Percentiles rank a stretch among this genome's conserved stretches.
These are phyloP conservation scores for Climacium dendroides DNA, from an alignment of 225 moss, liverwort and hornwort genomes.

Conservation along the genomic window DNA sequence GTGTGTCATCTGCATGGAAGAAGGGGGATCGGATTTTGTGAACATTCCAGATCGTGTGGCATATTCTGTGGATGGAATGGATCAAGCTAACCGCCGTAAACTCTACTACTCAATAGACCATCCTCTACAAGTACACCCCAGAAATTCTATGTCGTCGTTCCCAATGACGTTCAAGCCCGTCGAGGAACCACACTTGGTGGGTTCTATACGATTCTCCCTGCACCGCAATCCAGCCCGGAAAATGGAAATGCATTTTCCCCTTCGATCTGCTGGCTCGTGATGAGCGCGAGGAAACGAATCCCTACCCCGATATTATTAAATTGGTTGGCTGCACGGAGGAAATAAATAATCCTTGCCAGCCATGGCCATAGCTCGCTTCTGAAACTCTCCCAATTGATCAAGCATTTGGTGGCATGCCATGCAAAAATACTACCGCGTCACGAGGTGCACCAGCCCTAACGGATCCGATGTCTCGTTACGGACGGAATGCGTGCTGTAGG, in stretches of 20 bases:
- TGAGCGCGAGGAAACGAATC: not conserved
- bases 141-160: not conserved
- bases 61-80: not conserved
- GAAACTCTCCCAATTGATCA: not conserved
- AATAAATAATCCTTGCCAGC: not conserved
- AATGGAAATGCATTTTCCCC: not conserved
- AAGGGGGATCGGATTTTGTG: not conserved
- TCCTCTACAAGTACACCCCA: constrained; percentile 4
- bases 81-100: not conserved
- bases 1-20: not conserved
- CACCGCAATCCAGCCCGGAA: not conserved
- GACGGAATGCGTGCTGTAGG: not conserved
- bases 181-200: constrained; percentile 11
- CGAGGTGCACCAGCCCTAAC: not conserved
- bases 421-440: not conserved
- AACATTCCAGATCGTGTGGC: not conserved
- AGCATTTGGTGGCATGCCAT: not conserved
- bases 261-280: not conserved
- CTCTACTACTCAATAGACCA: constrained; percentile 3
- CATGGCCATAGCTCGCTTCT: not conserved
- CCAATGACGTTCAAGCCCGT: not conserved
- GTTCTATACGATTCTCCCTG: not conserved
- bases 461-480: constrained; percentile 25
- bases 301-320: not conserved
- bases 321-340: not conserved